phyloP scores from a whole-genome alignment of 305 asterid species.

The Fraxinus dipetala region DNA sequence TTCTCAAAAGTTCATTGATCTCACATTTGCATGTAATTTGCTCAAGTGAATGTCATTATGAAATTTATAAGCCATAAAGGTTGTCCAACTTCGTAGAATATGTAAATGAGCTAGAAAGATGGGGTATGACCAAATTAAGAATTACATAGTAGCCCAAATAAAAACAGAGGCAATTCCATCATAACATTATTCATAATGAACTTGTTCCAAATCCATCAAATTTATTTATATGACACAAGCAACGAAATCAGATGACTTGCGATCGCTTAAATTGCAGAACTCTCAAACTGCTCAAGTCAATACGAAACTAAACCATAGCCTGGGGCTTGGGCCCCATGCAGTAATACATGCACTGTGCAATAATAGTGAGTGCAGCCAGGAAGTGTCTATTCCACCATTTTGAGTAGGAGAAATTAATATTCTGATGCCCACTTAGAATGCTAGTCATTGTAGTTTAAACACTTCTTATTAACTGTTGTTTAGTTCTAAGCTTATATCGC shows the following conservation, averaged over 20 bases:
- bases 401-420: not conserved
- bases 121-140: not conserved
- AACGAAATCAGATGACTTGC: not conserved
- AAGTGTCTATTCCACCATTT: not conserved
- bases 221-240: not conserved
- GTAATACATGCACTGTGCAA: not conserved
- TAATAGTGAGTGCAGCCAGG: not conserved
- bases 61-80: not conserved
- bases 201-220: not conserved
- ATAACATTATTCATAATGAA: not conserved
- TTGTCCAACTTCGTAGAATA: not conserved
- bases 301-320: not conserved
- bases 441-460: not conserved
- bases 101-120: not conserved
- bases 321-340: not conserved
- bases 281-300: not conserved
- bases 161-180: not conserved
- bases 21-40: constrained; percentile 1
- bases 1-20: constrained; percentile 1
- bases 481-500: not conserved
- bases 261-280: not conserved
- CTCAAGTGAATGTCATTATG: not conserved
- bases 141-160: not conserved
- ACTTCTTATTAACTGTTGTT: not conserved
- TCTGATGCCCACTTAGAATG: not conserved